A percentile compares a stretch with the other conserved stretches of the same genome.
phyloP scores from a whole-genome alignment of 2,329 filamentous ascomycete species.

The Alternaria sp. region DNA sequence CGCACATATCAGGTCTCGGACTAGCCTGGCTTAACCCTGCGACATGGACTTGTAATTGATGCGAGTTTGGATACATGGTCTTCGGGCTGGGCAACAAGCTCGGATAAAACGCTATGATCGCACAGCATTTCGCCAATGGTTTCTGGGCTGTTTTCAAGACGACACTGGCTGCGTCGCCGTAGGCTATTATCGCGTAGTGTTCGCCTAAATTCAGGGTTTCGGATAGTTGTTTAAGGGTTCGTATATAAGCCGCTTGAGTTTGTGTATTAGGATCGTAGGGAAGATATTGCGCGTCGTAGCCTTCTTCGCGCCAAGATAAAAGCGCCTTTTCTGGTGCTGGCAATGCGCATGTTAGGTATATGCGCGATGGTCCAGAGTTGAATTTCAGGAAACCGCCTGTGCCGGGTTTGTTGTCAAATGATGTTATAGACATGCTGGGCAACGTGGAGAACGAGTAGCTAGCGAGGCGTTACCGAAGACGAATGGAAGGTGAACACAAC shows the following conservation, averaged over 20 bases:
- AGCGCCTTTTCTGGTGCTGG: constrained; percentile 50
- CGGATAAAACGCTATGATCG: constrained; percentile 56
- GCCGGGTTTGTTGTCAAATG: constrained; percentile 31
- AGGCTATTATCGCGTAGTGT: constrained; percentile 49
- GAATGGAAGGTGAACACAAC: neutral
- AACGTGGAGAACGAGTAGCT: neutral
- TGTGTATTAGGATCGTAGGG: constrained; percentile 37
- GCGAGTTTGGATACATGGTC: constrained; percentile 49
- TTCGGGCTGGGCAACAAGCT: constrained; percentile 48
- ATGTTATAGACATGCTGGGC: constrained; percentile 37
- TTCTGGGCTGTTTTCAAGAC: constrained; percentile 53
- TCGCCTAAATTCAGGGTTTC: constrained; percentile 52
- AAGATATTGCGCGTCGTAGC: constrained; percentile 53
- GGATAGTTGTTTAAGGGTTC: constrained; percentile 46
- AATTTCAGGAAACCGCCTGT: constrained; percentile 48
- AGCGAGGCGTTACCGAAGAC: neutral
- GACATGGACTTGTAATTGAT: constrained; percentile 53
- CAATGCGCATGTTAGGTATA: constrained; percentile 52
- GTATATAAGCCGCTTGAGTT: constrained; percentile 40
- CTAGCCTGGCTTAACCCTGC: constrained; percentile 47
- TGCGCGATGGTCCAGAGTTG: constrained; percentile 46
- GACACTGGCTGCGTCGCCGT: constrained; percentile 52
- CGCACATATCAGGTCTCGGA: constrained; percentile 43
- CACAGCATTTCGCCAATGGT: constrained; percentile 51
- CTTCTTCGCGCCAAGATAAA: constrained; percentile 53